A percentile compares a stretch with the other conserved stretches of the same genome.
phyloP scores from a whole-genome alignment of 352 stramenopile species.

The Phytophthora kernoviae region DNA sequence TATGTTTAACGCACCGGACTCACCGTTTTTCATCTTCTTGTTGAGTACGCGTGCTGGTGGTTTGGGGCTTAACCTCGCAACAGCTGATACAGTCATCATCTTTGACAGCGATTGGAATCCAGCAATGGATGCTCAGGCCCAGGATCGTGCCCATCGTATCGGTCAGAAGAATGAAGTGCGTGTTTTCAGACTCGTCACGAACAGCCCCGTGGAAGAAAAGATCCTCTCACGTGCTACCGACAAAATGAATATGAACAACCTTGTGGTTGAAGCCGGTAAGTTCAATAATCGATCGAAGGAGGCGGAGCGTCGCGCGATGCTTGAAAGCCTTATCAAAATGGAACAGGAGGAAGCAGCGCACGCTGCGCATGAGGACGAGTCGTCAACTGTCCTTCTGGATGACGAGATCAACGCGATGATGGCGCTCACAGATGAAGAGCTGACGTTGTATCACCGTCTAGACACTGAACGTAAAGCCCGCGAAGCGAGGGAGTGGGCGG shows the following conservation, averaged over 20 bases:
- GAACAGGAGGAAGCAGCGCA: conserved; percentile 85
- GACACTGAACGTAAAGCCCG: conserved; percentile 66
- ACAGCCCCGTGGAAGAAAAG: conserved; percentile 89
- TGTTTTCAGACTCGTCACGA: conserved; percentile 87
- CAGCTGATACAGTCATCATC: conserved; percentile 99
- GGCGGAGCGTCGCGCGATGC: conserved; percentile 79
- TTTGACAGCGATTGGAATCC: conserved; percentile 99
- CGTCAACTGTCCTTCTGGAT: conserved; percentile 69
- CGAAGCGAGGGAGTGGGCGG: conserved; percentile 69
- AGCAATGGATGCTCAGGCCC: conserved; percentile 93
- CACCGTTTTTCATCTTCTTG: conserved; percentile 95
- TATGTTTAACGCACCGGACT: conserved; percentile 95
- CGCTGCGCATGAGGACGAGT: conserved; percentile 65
- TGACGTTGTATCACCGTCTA: conserved; percentile 77
- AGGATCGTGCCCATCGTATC: conserved; percentile 92
- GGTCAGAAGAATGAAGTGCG: conserved; percentile 92
- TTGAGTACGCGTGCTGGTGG: conserved; percentile 97
- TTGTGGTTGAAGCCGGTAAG: conserved; percentile 89
- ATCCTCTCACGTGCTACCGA: conserved; percentile 86
- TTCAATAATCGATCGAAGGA: conserved; percentile 91
- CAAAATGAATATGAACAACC: conserved; percentile 94
- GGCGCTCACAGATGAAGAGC: conserved; percentile 86
- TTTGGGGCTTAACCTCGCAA: conserved; percentile 97
- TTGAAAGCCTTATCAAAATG: conserved; percentile 90
- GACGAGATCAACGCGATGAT: conserved; percentile 92